Conservation (phyloP, 2,329 filamentous ascomycete species). For the Fragosphaeria purpurea region DNA sequence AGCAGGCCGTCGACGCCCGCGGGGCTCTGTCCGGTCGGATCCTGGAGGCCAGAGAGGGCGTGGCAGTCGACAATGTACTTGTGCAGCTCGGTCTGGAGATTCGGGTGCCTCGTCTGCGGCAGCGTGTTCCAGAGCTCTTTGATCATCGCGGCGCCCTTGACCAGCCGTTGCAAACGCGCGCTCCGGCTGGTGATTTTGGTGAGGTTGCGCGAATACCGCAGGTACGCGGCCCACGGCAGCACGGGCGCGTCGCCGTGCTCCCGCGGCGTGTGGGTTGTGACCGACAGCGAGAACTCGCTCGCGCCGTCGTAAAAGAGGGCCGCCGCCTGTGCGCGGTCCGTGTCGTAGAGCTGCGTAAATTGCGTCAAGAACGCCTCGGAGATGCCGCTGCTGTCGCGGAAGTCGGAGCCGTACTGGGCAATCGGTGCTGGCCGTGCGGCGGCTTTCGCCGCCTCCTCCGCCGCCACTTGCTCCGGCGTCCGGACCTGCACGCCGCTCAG, state of each 20-base stretch:
- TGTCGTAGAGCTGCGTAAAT: slow-evolving; percentile 68
- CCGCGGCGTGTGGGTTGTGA: slow-evolving; percentile 52
- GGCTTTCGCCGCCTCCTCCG: slow-evolving; percentile 39
- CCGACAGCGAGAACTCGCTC: slow-evolving; percentile 65
- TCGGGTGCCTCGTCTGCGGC: slow-evolving; percentile 64
- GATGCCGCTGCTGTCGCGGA: slow-evolving; percentile 63
- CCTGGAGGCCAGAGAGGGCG: slow-evolving; percentile 58
- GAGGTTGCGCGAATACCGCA: slow-evolving; percentile 70
- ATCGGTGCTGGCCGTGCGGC: slow-evolving; percentile 38
- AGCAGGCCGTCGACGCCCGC: slow-evolving; percentile 68
- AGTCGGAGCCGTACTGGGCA: slow-evolving; percentile 55
- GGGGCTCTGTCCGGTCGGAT: slow-evolving; percentile 53
- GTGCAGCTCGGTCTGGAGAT: slow-evolving; percentile 53
- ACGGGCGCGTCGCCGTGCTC: slow-evolving; percentile 29
- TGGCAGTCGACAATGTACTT: slow-evolving; percentile 82
- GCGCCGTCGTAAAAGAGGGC: slow-evolving; percentile 63
- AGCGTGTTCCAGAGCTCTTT: slow-evolving; percentile 58
- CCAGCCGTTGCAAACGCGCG: slow-evolving; percentile 52
- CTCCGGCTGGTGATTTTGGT: slow-evolving; percentile 51
- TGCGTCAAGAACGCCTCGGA: slow-evolving; percentile 66
- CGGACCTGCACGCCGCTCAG: slow-evolving; percentile 68
- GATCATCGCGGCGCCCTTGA: slow-evolving; percentile 55
- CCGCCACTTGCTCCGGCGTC: slow-evolving; percentile 58
- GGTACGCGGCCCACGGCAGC: slow-evolving; percentile 63
- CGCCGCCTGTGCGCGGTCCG: slow-evolving; percentile 53